These are phyloP conservation scores for Edaphochlamys debaryana DNA, from an alignment of 139 green algal genomes.

Conservation along the genomic window DNA sequence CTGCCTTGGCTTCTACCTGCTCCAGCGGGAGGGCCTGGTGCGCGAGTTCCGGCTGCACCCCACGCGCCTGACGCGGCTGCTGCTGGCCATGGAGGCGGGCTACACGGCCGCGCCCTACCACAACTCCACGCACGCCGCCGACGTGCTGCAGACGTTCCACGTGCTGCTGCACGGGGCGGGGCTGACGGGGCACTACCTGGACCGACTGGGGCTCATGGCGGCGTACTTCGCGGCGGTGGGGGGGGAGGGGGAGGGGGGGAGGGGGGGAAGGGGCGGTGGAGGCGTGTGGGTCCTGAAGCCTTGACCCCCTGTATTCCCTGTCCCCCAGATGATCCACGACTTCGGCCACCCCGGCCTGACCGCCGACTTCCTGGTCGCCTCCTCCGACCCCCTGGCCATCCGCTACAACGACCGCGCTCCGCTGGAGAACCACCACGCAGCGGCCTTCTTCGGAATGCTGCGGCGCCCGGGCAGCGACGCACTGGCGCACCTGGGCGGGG, in stretches of 20 bases:
- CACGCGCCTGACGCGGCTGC: constrained; percentile 20
- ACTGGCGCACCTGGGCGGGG: neutral
- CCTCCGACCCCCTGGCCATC: no score
- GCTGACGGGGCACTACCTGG: constrained; percentile 17
- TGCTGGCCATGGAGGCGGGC: constrained; percentile 37
- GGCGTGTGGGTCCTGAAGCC: no score
- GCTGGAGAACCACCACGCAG: no score
- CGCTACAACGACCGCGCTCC: constrained; percentile 63
- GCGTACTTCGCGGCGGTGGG: constrained; percentile 34
- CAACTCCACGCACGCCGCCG: no score
- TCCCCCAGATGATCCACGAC: constrained; percentile 38
- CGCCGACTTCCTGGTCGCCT: no score
- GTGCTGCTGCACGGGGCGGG: constrained; percentile 38
- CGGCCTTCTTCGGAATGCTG: constrained; percentile 42
- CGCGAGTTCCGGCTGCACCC: constrained; percentile 10
- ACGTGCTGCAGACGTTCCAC: constrained; percentile 64
- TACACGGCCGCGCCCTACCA: no score
- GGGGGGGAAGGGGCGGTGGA: no score
- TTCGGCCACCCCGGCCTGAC: no score
- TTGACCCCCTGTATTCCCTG: neutral
- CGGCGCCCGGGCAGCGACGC: constrained; percentile 11
- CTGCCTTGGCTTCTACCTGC: constrained; percentile 38
- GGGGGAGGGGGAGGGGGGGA: no score
- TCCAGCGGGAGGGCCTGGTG: constrained; percentile 33
- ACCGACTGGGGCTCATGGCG: constrained; percentile 28